A percentile compares a stretch with the other conserved stretches of the same genome.
These are phyloP conservation scores for Echium plantagineum DNA, from an alignment of 257 asterid genomes.

Conservation along the genomic window DNA sequence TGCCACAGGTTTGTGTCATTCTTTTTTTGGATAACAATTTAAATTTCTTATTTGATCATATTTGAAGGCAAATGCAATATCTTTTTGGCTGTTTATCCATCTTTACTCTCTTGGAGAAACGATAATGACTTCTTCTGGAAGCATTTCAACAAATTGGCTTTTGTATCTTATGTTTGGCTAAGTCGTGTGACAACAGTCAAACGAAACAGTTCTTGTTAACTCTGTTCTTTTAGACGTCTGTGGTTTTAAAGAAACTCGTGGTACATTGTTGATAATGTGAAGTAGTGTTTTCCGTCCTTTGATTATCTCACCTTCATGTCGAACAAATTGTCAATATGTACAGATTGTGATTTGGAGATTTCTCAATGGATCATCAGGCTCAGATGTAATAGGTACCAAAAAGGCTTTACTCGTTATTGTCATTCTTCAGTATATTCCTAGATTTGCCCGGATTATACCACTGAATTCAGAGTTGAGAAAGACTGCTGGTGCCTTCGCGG, in stretches of 20 bases:
- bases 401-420: constrained; percentile 57
- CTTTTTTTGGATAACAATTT: not conserved
- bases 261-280: no score
- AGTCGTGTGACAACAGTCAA: no score
- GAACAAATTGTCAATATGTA: constrained; percentile 8
- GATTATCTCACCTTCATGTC: not conserved
- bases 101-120: no score
- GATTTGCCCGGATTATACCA: constrained; percentile 70
- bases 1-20: constrained; percentile 63
- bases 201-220: no score
- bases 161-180: no score
- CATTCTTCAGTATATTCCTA: constrained; percentile 65
- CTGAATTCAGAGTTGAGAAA: constrained; percentile 82
- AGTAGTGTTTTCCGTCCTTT: not conserved
- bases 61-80: no score
- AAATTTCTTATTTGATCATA: no score
- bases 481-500: constrained; percentile 94
- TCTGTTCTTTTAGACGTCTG: no score
- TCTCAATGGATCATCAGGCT: constrained; percentile 43
- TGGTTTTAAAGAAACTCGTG: no score
- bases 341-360: constrained; percentile 90
- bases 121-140: no score
- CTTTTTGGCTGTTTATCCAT: no score
- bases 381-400: constrained; percentile 73
- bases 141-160: no score